Percentiles rank a stretch among this genome's conserved stretches.
Conservation (phyloP, 1,139 yeast genomes). For the Yarrowia galli region DNA sequence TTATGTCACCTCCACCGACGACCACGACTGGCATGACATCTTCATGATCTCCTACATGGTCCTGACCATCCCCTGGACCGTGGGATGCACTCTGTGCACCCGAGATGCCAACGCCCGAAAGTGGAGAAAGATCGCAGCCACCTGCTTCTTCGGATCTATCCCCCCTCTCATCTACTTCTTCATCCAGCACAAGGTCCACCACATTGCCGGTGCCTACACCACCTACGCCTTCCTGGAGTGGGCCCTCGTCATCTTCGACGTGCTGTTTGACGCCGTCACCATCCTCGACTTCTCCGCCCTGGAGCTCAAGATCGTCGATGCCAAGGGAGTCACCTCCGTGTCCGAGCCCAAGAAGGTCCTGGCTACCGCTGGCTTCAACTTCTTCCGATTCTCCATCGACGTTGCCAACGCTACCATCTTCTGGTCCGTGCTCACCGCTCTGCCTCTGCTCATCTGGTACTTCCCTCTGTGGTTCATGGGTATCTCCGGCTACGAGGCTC, state of each 20-base stretch:
- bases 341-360: constrained; percentile 41
- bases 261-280: constrained; percentile 84
- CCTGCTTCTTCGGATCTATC: constrained; percentile 70
- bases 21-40: constrained; percentile 94
- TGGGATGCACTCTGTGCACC: constrained; percentile 65
- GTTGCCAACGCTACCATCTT: constrained; percentile 60
- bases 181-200: constrained; percentile 90
- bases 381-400: constrained; percentile 46
- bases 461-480: constrained; percentile 99
- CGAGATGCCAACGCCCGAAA: constrained; percentile 58
- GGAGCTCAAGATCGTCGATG: constrained; percentile 57
- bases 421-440: constrained; percentile 83
- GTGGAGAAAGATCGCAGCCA: constrained; percentile 63
- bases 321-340: constrained; percentile 49
- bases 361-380: constrained; percentile 47
- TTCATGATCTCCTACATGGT: constrained; percentile 92
- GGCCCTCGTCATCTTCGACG: constrained; percentile 82
- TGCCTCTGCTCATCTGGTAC: constrained; percentile 91
- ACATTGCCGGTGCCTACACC: constrained; percentile 91
- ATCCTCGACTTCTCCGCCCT: constrained; percentile 69
- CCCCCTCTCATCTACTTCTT: constrained; percentile 88
- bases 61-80: constrained; percentile 91
- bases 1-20: constrained; percentile 94
- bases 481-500: constrained; percentile 89
- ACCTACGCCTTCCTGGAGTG: constrained; percentile 94